phyloP scores from a whole-genome alignment of 2,329 filamentous ascomycete genomes.

The Anthostomella pinea region DNA sequence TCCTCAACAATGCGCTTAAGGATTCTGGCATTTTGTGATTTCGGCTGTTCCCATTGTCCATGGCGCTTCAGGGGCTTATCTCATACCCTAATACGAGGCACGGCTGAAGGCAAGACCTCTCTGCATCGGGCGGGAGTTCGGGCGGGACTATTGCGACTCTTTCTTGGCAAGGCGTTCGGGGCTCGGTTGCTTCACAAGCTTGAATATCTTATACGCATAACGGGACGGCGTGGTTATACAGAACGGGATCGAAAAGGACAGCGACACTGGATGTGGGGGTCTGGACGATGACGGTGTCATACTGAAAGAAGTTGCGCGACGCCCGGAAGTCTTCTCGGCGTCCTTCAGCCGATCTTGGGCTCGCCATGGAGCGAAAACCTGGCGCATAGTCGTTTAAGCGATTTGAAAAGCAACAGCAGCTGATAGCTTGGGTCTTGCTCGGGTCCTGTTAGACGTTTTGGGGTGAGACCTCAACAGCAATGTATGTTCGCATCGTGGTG shows the following conservation, averaged over 20 bases:
- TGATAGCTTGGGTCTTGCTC: conserved; percentile 1
- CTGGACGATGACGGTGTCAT: conserved; percentile 14
- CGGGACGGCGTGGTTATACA: conserved; percentile 19
- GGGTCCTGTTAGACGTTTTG: conserved; percentile 1
- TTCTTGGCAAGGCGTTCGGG: conserved; percentile 32
- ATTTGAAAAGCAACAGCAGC: conserved; percentile 8
- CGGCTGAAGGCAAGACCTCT: conserved; percentile 14
- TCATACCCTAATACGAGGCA: conserved; percentile 17
- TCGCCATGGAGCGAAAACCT: conserved; percentile 11
- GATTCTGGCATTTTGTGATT: conserved; percentile 90
- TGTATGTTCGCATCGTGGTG: not conserved
- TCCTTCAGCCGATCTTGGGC: conserved; percentile 18
- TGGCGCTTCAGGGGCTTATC: conserved; percentile 4
- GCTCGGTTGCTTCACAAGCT: conserved; percentile 19
- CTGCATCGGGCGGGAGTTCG: conserved; percentile 29
- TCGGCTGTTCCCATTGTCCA: conserved; percentile 15
- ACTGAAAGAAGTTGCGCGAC: conserved; percentile 19
- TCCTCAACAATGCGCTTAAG: conserved; percentile 95
- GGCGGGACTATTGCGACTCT: conserved; percentile 19
- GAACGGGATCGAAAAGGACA: conserved; percentile 15
- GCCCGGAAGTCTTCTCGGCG: too few species aligned
- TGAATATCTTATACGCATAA: conserved; percentile 24
- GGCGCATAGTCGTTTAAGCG: conserved; percentile 15
- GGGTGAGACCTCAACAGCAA: conserved; percentile 4
- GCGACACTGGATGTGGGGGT: conserved; percentile 9